A percentile compares a stretch with the other conserved stretches of the same genome.
Conservation (phyloP, 2,329 filamentous ascomycete species). For the Microsporum audouinii region DNA sequence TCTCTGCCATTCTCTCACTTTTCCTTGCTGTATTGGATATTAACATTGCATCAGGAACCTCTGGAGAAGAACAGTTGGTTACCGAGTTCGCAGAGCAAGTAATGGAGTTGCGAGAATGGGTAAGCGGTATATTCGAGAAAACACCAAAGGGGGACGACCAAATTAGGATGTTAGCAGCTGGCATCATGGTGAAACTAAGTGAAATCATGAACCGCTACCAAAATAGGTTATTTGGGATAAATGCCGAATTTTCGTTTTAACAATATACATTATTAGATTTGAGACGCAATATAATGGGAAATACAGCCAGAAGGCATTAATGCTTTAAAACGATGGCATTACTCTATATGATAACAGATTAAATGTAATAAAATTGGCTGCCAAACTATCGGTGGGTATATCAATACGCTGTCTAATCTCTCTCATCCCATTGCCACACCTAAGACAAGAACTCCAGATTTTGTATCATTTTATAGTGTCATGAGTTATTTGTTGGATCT, state of each 20-base stretch:
- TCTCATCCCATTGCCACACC: neutral
- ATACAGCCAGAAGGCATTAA: neutral
- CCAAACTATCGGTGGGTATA: neutral
- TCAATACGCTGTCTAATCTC: neutral
- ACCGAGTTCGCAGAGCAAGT: slow-evolving; percentile 63
- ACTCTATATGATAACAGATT: neutral
- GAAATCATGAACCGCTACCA: slow-evolving; percentile 78
- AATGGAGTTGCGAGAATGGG: slow-evolving; percentile 82
- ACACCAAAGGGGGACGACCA: slow-evolving; percentile 32
- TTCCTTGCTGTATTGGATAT: slow-evolving; percentile 72
- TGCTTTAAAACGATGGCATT: neutral
- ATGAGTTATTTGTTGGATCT: neutral
- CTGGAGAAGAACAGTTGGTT: slow-evolving; percentile 57
- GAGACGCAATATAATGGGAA: neutral
- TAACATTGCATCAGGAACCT: slow-evolving; percentile 43
- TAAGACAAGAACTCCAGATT: neutral
- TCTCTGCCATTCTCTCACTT: slow-evolving; percentile 65
- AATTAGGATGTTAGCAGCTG: slow-evolving; percentile 53
- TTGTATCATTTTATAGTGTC: neutral
- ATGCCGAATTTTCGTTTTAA: slow-evolving; percentile 34
- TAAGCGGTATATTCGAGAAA: slow-evolving; percentile 59
- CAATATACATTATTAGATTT: neutral
- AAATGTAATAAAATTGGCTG: neutral
- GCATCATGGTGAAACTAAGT: slow-evolving; percentile 66
- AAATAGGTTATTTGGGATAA: slow-evolving; percentile 60